A percentile compares a stretch with the other conserved stretches of the same genome.
Evolutionary conservation across 2,329 filamentous ascomycete species (phyloP).

Genomic region (Triangularia setosa): DNA sequence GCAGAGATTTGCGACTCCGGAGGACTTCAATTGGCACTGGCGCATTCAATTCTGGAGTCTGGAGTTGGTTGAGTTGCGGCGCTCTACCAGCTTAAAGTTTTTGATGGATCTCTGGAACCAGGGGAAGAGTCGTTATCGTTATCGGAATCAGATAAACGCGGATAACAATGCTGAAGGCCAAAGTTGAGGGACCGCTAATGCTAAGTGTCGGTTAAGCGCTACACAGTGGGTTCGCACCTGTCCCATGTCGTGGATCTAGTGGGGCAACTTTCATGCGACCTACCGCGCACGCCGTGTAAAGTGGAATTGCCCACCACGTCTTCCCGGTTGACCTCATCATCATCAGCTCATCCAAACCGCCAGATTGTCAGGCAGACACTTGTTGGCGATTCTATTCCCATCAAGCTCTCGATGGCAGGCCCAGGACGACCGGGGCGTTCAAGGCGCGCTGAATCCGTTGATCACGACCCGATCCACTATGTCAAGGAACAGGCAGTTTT

Average conservation of each 20-base stretch:
- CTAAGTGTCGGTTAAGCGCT: neutral
- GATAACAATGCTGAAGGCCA: neutral
- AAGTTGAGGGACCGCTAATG: neutral
- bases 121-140: neutral
- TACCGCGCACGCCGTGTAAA: no score
- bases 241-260: no score
- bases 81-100: conserved; percentile 1
- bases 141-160: neutral
- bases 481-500: conserved; percentile 35
- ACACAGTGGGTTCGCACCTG: no score
- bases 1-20: neutral
- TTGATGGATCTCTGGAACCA: neutral
- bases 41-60: neutral
- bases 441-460: conserved; percentile 39
- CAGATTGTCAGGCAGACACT: neutral
- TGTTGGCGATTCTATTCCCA: neutral
- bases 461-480: conserved; percentile 36
- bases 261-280: no score
- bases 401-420: conserved; percentile 22
- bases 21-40: neutral
- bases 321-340: neutral
- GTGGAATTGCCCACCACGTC: neutral
- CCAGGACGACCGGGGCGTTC: conserved; percentile 32
- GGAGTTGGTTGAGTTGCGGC: neutral
- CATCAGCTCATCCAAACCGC: neutral